Conservation (phyloP, 2,329 filamentous ascomycete species). For the Aspergillus hiratsukae region DNA sequence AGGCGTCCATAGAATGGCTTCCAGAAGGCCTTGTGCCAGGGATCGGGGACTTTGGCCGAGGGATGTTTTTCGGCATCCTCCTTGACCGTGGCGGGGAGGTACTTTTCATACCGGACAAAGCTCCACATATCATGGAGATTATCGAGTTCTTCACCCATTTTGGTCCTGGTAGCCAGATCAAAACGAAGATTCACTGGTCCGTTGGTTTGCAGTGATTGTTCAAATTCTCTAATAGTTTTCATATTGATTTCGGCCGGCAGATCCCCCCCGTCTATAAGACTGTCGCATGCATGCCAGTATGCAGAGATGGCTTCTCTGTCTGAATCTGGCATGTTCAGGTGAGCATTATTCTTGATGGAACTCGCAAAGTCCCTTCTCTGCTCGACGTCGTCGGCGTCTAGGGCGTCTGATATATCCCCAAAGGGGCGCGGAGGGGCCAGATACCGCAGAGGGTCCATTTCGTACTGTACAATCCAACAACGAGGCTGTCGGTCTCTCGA, state of each 20-base stretch:
- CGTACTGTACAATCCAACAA: too few species aligned
- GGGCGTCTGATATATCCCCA: slow-evolving; percentile 4
- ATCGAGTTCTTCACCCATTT: slow-evolving; percentile 12
- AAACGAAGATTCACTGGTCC: slow-evolving; percentile 6
- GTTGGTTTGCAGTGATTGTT: slow-evolving; percentile 1
- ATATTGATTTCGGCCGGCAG: neutral
- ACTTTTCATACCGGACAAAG: slow-evolving; percentile 7
- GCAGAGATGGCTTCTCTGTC: neutral
- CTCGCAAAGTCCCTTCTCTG: slow-evolving; percentile 6
- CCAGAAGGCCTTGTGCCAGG: slow-evolving; percentile 13
- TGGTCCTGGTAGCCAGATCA: slow-evolving; percentile 11
- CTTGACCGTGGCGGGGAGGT: slow-evolving; percentile 2
- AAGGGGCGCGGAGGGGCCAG: slow-evolving; percentile 8
- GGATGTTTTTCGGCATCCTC: slow-evolving; percentile 1
- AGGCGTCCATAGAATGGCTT: slow-evolving; percentile 9
- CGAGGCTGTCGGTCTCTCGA: too few species aligned
- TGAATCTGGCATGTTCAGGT: slow-evolving; percentile 1
- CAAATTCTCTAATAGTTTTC: neutral
- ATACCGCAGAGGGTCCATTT: slow-evolving; percentile 12
- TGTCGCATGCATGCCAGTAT: slow-evolving; percentile 7
- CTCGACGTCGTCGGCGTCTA: slow-evolving; percentile 6
- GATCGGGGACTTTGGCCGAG: slow-evolving; percentile 2
- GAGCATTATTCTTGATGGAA: slow-evolving; percentile 1
- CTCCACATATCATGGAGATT: slow-evolving; percentile 11
- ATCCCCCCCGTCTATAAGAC: neutral